These are phyloP conservation scores for Zygosaccharomyces sapae DNA, from an alignment of 1,139 yeast genomes.

Conservation along the genomic window DNA sequence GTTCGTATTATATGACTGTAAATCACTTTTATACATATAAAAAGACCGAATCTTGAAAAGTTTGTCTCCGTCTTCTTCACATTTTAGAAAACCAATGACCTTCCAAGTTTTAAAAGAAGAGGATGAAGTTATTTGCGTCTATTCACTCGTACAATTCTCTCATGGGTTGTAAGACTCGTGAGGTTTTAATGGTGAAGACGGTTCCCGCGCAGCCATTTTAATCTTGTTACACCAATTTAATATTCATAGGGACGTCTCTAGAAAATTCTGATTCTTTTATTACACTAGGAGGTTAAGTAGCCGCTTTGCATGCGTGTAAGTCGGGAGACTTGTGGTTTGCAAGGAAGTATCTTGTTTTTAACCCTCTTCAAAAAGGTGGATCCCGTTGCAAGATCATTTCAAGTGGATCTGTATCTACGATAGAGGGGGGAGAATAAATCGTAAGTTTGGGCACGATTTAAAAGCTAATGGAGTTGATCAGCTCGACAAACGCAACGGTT, in stretches of 20 bases:
- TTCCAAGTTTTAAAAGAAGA: slow-evolving; percentile 39
- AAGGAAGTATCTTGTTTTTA: not conserved
- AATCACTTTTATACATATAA: not conserved
- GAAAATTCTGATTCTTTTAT: slow-evolving; percentile 37
- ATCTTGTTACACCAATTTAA: slow-evolving; percentile 38
- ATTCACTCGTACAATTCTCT: slow-evolving; percentile 36
- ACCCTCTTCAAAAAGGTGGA: slow-evolving; percentile 18
- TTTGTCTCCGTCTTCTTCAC: not conserved
- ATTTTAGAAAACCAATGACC: slow-evolving; percentile 31
- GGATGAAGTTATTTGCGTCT: slow-evolving; percentile 37
- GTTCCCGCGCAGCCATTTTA: slow-evolving; percentile 36
- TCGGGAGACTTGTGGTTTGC: slow-evolving; percentile 8
- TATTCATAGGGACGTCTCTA: slow-evolving; percentile 35
- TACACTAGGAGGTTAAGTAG: not conserved
- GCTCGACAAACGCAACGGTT: not conserved
- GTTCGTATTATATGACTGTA: not conserved
- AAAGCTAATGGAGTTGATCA: not conserved
- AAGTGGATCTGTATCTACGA: slow-evolving; percentile 19
- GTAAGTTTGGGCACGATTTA: not conserved
- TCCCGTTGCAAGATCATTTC: slow-evolving; percentile 11
- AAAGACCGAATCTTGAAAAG: not conserved
- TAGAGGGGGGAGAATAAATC: slow-evolving; percentile 14
- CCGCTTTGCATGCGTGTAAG: slow-evolving; percentile 1
- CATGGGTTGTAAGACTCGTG: slow-evolving; percentile 15
- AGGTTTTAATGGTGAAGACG: slow-evolving; percentile 39